Evolutionary conservation across 371 early-diverging fungal species (phyloP).

Genomic region (Circinella umbellata): DNA sequence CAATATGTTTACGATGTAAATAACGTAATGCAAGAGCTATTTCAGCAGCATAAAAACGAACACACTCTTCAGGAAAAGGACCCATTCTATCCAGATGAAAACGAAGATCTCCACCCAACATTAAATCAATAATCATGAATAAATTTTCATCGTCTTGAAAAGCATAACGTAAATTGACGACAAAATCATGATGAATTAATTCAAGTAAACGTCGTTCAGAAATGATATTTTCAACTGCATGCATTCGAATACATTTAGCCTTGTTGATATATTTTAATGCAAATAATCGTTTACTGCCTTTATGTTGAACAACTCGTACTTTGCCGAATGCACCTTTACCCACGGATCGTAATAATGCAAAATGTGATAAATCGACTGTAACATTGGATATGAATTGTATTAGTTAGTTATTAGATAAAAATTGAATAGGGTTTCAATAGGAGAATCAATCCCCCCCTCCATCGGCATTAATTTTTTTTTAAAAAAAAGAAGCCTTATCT

Average conservation of each 20-base stretch:
- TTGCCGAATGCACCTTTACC: slow-evolving; percentile 81
- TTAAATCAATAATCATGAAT: slow-evolving; percentile 79
- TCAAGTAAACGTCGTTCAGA: slow-evolving; percentile 60
- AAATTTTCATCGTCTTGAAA: slow-evolving; percentile 82
- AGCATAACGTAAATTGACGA: slow-evolving; percentile 76
- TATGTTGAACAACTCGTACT: slow-evolving; percentile 87
- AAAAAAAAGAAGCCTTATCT: too few relatives aligned
- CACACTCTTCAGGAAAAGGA: slow-evolving; percentile 67
- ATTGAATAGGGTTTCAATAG: too few relatives aligned
- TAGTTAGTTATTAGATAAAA: too few relatives aligned
- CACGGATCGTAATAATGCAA: slow-evolving; percentile 65
- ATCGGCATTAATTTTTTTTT: neutral
- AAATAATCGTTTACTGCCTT: slow-evolving; percentile 55
- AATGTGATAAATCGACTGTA: slow-evolving; percentile 66
- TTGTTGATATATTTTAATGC: slow-evolving; percentile 67
- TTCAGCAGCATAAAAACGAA: slow-evolving; percentile 80
- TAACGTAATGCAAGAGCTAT: slow-evolving; percentile 69
- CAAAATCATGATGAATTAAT: slow-evolving; percentile 42
- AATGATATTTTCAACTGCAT: slow-evolving; percentile 59
- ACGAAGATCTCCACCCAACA: slow-evolving; percentile 87
- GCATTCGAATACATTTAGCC: slow-evolving; percentile 56
- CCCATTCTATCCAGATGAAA: slow-evolving; percentile 73
- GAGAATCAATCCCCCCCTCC: too few relatives aligned
- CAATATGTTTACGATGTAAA: slow-evolving; percentile 65
- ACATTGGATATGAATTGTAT: too few relatives aligned